These are phyloP conservation scores for Anthoceros angustus DNA, from an alignment of 225 moss, liverwort and hornwort genomes.

Conservation along the genomic window DNA sequence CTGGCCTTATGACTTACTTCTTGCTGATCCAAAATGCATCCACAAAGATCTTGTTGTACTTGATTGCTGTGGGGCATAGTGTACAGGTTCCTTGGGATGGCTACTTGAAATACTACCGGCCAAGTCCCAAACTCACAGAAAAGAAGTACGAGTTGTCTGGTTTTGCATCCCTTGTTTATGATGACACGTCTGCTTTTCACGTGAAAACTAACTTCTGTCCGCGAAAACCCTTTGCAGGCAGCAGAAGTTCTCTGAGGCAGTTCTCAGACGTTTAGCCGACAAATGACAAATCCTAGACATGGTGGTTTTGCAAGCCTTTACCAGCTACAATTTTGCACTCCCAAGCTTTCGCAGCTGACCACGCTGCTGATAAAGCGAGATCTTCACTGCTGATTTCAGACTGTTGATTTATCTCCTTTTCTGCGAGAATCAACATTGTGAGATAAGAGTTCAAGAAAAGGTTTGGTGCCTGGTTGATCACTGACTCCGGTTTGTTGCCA, in stretches of 20 bases:
- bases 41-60: conserved; percentile 99
- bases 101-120: conserved; percentile 83
- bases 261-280: conserved; percentile 12
- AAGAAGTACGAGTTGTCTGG: conserved; percentile 39
- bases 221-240: conserved; percentile 20
- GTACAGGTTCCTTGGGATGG: conserved; percentile 99
- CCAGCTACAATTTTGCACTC: too few relatives aligned
- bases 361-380: too few relatives aligned
- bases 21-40: conserved; percentile 99
- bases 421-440: too few relatives aligned
- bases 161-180: not conserved
- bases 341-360: too few relatives aligned
- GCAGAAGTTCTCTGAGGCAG: conserved; percentile 27
- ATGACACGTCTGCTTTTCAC: not conserved
- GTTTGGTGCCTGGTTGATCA: too few relatives aligned
- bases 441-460: too few relatives aligned
- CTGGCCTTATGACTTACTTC: conserved; percentile 41
- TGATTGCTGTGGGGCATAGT: too few relatives aligned
- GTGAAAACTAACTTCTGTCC: not conserved
- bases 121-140: conserved; percentile 90
- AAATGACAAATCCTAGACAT: too few relatives aligned
- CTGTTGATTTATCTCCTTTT: too few relatives aligned
- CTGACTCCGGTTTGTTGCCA: too few relatives aligned
- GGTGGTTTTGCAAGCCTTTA: too few relatives aligned
- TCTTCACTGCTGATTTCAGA: too few relatives aligned